phyloP scores from a whole-genome alignment of 169 alveolate genomes.

The Miamiensis avidus region DNA sequence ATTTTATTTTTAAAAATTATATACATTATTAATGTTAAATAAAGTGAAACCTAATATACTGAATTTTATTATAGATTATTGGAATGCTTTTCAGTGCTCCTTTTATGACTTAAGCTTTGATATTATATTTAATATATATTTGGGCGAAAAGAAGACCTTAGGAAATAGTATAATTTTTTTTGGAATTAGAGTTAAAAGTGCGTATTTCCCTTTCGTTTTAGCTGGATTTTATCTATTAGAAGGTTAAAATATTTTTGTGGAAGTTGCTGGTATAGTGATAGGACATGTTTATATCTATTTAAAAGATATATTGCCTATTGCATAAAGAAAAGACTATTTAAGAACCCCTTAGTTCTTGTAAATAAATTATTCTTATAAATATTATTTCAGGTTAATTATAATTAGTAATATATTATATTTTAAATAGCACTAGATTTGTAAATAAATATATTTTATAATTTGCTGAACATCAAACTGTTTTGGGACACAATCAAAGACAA shows the following conservation, averaged over 20 bases:
- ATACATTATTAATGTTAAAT: not conserved
- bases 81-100: not conserved
- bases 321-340: not conserved
- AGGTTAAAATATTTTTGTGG: not conserved
- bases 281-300: not conserved
- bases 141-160: slow-evolving; percentile 1
- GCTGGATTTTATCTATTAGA: not conserved
- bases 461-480: not conserved
- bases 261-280: not conserved
- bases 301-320: not conserved
- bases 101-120: not conserved
- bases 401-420: not conserved
- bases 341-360: slow-evolving; percentile 1
- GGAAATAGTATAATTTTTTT: not conserved
- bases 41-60: no score
- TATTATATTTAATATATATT: not conserved
- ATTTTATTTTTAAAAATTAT: not conserved
- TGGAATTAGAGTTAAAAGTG: slow-evolving; percentile 5
- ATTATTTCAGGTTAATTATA: not conserved
- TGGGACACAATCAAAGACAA: no score
- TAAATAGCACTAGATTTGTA: not conserved
- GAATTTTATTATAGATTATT: not conserved
- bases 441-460: not conserved
- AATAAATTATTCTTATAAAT: not conserved
- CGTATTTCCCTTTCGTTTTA: not conserved